Evolutionary conservation across 805 yeast genomes (phyloP).

Genomic region (Yamadazyma paraphyllophila): DNA sequence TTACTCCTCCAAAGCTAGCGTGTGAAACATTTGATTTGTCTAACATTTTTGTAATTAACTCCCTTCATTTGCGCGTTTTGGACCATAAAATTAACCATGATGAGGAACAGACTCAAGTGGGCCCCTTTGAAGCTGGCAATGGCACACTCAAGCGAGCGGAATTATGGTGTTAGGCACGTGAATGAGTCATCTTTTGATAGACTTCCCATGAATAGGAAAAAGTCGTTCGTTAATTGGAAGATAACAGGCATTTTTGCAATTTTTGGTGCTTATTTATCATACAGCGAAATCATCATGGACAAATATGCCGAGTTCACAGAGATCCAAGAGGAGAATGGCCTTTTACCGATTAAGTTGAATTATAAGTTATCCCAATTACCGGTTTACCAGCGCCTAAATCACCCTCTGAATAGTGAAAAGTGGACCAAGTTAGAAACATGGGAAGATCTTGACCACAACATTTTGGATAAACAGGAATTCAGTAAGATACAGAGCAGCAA

Average conservation of each 20-base stretch:
- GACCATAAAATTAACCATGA: too few relatives aligned
- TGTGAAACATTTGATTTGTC: too few relatives aligned
- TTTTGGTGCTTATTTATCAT: conserved; percentile 24
- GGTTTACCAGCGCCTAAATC: conserved; percentile 48
- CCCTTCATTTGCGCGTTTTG: too few relatives aligned
- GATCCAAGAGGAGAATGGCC: conserved; percentile 19
- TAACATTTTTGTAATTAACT: too few relatives aligned
- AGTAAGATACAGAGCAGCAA: conserved; percentile 6
- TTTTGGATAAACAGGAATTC: conserved; percentile 25
- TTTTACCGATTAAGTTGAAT: conserved; percentile 42
- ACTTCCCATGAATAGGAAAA: conserved; percentile 18
- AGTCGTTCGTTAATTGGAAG: conserved; percentile 32
- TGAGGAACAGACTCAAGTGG: too few relatives aligned
- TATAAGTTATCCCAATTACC: conserved; percentile 48
- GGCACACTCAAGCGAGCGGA: not conserved
- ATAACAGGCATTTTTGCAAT: conserved; percentile 18
- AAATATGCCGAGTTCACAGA: conserved; percentile 23
- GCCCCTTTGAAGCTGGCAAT: too few relatives aligned
- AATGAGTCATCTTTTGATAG: conserved; percentile 33
- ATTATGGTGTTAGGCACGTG: conserved; percentile 26
- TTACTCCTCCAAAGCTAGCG: too few relatives aligned
- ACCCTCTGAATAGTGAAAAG: conserved; percentile 42
- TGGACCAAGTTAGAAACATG: conserved; percentile 46
- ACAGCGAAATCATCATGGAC: conserved; percentile 27
- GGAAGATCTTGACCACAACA: conserved; percentile 42